A percentile compares a stretch with the other conserved stretches of the same genome.
These are phyloP conservation scores for Aspergillus ibericus DNA, from an alignment of 2,329 filamentous ascomycete species.

Conservation along the genomic window DNA sequence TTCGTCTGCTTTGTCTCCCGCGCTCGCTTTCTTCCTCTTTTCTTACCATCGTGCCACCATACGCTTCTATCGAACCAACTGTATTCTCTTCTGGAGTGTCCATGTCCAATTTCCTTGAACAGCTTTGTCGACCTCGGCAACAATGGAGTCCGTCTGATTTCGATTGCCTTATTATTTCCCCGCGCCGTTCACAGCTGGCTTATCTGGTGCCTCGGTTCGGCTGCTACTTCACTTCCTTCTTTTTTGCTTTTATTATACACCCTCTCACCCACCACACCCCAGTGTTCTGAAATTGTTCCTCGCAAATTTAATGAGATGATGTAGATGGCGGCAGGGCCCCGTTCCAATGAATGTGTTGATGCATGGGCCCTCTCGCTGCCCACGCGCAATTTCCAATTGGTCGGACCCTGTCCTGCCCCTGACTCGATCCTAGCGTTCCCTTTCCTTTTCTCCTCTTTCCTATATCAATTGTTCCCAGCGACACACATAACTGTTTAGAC, in stretches of 20 bases:
- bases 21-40: conserved; percentile 24
- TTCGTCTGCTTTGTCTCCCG: conserved; percentile 12
- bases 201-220: background rate
- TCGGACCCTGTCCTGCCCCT: background rate
- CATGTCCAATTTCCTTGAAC: conserved; percentile 25
- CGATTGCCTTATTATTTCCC: conserved; percentile 9
- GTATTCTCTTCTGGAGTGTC: conserved; percentile 28
- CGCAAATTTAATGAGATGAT: conserved; percentile 17
- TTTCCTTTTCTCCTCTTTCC: conserved; percentile 8
- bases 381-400: background rate
- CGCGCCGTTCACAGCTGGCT: conserved; percentile 3
- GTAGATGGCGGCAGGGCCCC: conserved; percentile 16
- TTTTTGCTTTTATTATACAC: conserved; percentile 14
- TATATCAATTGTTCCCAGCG: conserved; percentile 7
- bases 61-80: conserved; percentile 23
- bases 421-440: conserved; percentile 3
- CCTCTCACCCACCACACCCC: conserved; percentile 8
- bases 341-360: background rate
- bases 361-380: background rate
- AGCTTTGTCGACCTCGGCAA: conserved; percentile 27
- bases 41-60: conserved; percentile 23
- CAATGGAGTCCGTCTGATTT: conserved; percentile 9
- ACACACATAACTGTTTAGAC: conserved; percentile 16
- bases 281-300: background rate
- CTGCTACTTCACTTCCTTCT: conserved; percentile 14